Evolutionary conservation across 2,329 filamentous ascomycete genomes (phyloP), one percentile per base, ranked within the genome.

Genomic region (Ceratocystis papillata): DNA sequence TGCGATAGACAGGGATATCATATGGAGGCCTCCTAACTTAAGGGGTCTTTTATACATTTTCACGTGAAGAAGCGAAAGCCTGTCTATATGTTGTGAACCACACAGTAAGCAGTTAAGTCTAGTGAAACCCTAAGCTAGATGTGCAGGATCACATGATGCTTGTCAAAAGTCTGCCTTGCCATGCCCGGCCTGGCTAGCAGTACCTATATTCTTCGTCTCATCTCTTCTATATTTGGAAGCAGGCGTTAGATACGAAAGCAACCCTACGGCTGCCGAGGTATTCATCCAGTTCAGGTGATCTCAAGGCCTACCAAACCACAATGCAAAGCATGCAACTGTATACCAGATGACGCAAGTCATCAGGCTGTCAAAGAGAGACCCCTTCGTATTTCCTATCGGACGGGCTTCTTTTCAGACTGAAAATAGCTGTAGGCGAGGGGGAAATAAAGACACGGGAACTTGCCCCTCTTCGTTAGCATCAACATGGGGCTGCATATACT

Each of bases 211-310:
- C 25, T 59, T 59, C 28, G 22, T 59, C 55, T 59, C 28, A 59
- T 33, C 15, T 59, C 33, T 33, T 59, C 55, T 59, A 59, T 59
- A 59, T 59, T 59, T 59, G 28, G 55, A 59, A 59, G 55, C 28
- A 20, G 6, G 15, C n/a, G 22, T 25, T 5, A 28, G 5, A 53
- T 53, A n/a, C 46, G 20, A 53, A 28, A 20, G 48, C 25, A 15
- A 53, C 8, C 22, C 20, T 53, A 53, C 8, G 1, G 10, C 37
- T 41, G 37, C 8, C 37, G 3, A 28, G 48, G 8, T 8, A 53
- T 25, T 25, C 33, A 8, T 10, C 33, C 33, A 8, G n/a, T 25
- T 25, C 8, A 53, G 25, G 22, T 53, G 48, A 53, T 53, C 20
- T 15, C 25, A 25, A 28, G 48, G 10, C 48, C 12, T 53, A 53